Conservation (phyloP, 345 rosid species). For the Dimocarpus longan region DNA sequence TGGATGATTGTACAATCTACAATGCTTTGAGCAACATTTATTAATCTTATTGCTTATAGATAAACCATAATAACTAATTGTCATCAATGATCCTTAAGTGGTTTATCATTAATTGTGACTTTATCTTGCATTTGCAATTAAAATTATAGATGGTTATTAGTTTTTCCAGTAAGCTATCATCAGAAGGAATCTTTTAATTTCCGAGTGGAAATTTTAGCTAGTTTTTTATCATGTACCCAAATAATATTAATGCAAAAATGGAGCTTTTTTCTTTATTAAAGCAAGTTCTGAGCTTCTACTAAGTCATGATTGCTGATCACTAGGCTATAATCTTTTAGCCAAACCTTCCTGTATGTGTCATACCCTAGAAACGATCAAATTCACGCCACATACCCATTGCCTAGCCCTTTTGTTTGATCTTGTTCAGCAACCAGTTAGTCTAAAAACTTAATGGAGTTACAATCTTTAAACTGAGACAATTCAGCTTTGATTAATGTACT, state of each 20-base stretch:
- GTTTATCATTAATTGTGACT: background rate
- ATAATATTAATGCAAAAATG: background rate
- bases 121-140: background rate
- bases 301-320: background rate
- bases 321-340: slow-evolving; percentile 3
- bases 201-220: background rate
- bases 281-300: background rate
- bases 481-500: background rate
- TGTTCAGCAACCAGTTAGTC: too few species aligned
- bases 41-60: background rate
- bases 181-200: background rate
- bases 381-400: background rate
- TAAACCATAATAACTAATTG: background rate
- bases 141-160: background rate
- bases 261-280: background rate
- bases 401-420: background rate
- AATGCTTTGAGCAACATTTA: background rate
- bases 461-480: background rate
- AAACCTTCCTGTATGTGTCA: background rate
- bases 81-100: background rate
- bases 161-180: background rate
- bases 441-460: background rate
- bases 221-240: background rate
- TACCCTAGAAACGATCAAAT: background rate
- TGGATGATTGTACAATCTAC: background rate